Evolutionary conservation across 352 stramenopile genomes (phyloP), one percentile per base, ranked within the genome.

Genomic region (Globisporangium ultimum): DNA sequence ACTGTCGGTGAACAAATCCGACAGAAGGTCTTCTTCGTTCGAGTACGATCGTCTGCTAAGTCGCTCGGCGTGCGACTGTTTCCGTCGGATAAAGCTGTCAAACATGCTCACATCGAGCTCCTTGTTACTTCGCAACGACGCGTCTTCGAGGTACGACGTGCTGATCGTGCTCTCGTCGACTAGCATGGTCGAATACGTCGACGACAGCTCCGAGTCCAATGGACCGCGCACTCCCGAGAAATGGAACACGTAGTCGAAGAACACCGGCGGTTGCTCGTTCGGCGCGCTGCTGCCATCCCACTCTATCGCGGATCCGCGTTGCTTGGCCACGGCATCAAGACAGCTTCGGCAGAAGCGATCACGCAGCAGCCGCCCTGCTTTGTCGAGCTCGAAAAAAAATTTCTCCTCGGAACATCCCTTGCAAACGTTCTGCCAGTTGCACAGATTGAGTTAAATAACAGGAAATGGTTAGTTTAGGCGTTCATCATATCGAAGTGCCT

Each of bases 331-430:
- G 28, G 50, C 65, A 40, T 68, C 64, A 48, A 81, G 46, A 24
- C 72, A 81, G 36, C 67, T 18, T 42, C 73, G 74, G 50, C 75
- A 84, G 55, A 84, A 84, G 3, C 70, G 72, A 6, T 80, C 70
- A n/a, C 62, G 66, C 22, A 75, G 70, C 18, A 63, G 60, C 13
- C 65, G 60, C 0, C 65, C 67, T 21, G 54, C 70, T 41, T 70
- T 75, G 53, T 82, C 72, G 32, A 82, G 61, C 57, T 75, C 58
- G 48, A 78, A 82, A 36, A 84, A 64, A 47, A 68, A 76, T 32
- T 67, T 62, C 52, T 76, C 76, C 22, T 72, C 61, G 38, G 70
- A 84, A 50, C 75, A 84, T 38, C 64, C 68, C 43, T 68, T 78
- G 61, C 75, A 84, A 7, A 82, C 75, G 14, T 69, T 78, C 13